Evolutionary conservation across 306 rosid genomes (phyloP).

Genomic region (Argentina anserina): DNA sequence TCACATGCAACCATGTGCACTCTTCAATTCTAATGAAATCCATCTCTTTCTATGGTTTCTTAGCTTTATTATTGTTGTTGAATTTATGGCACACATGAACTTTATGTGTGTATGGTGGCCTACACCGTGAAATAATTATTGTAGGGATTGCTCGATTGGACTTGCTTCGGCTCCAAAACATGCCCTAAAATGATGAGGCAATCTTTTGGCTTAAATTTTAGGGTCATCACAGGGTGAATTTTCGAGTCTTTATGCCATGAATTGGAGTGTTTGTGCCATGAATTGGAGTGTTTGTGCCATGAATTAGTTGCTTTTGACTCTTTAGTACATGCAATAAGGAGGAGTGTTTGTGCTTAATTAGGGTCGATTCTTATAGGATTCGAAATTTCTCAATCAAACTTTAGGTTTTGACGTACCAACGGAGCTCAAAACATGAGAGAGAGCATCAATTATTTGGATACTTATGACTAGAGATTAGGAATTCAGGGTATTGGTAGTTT

Average conservation of each 20-base stretch:
- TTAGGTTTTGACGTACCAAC: too few relatives aligned
- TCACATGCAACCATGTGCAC: conserved; percentile 80
- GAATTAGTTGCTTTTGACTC: not conserved
- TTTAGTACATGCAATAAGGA: too few relatives aligned
- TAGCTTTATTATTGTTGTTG: conserved; percentile 5
- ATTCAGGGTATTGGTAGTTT: not conserved
- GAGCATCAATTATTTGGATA: too few relatives aligned
- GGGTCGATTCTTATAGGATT: not conserved
- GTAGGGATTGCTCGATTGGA: not conserved
- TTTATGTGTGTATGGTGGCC: conserved; percentile 1
- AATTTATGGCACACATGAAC: conserved; percentile 3
- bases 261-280: not conserved
- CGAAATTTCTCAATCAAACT: too few relatives aligned
- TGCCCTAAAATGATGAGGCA: conserved; percentile 5
- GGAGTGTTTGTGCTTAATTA: not conserved
- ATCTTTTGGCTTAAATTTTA: not conserved
- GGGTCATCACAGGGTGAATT: not conserved
- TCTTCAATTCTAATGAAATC: conserved; percentile 38
- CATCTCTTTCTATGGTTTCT: conserved; percentile 20
- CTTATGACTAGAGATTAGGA: not conserved
- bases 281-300: not conserved
- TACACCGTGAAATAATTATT: not conserved
- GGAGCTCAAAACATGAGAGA: too few relatives aligned
- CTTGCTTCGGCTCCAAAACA: not conserved
- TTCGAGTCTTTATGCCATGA: not conserved